A percentile compares a stretch with the other conserved stretches of the same genome.
phyloP scores from a whole-genome alignment of 179 eudicot genomes.

The Amaranthus tricolor region DNA sequence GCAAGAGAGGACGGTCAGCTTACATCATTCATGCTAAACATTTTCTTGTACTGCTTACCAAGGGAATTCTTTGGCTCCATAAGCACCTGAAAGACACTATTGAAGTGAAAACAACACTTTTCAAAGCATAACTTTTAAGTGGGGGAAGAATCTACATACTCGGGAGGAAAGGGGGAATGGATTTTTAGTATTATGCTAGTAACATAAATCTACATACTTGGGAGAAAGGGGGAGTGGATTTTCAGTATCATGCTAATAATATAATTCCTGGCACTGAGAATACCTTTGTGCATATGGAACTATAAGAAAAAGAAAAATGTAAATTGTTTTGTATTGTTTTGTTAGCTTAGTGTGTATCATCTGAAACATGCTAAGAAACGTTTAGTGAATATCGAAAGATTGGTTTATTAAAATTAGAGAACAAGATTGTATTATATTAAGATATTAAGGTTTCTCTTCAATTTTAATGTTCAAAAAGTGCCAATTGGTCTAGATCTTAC shows the following conservation, averaged over 20 bases:
- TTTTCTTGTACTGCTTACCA: slow-evolving; percentile 82
- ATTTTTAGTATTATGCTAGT: not conserved
- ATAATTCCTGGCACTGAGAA: not conserved
- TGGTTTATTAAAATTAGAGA: too few species aligned
- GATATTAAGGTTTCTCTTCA: too few species aligned
- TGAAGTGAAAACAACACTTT: not conserved
- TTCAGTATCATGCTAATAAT: not conserved
- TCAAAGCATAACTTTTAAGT: not conserved
- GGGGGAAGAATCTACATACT: not conserved
- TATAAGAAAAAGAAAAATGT: too few species aligned
- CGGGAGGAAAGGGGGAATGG: not conserved
- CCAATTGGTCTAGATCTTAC: too few species aligned
- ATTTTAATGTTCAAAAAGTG: too few species aligned
- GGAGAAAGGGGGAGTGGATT: not conserved
- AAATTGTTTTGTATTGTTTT: too few species aligned
- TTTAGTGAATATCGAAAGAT: too few species aligned
- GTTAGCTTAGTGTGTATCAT: too few species aligned
- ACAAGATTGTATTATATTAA: too few species aligned
- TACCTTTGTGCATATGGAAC: too few species aligned
- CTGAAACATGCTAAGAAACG: too few species aligned
- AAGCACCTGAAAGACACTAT: slow-evolving; percentile 51
- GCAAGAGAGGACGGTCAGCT: slow-evolving; percentile 29
- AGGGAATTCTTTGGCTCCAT: slow-evolving; percentile 90
- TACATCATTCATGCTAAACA: slow-evolving; percentile 87
- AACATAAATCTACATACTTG: not conserved